Evolutionary conservation across 495 filamentous ascomycete genomes (phyloP), one percentile per base, ranked within the genome.

Genomic region (Lichina pygmaea): DNA sequence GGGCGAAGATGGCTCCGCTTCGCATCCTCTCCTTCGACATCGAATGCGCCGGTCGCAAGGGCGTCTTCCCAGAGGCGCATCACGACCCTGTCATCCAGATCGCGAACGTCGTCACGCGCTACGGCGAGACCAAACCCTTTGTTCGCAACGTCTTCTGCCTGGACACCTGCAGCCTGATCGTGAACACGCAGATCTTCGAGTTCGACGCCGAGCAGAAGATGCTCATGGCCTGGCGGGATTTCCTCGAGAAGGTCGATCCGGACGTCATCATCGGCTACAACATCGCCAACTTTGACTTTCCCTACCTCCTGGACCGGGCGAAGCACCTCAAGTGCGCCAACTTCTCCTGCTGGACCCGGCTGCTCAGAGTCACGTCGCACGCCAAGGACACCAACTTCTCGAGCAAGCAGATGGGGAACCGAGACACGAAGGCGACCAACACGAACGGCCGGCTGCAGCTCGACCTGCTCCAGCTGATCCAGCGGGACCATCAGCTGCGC

Each of bases 241-340:
- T 99, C 52, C 59, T 99, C 6, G 68, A 86, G 42, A 75, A 81
- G 55, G 89, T 89, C 3, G 89, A 99, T 53, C 86, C 89, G 0
- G 89, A 99, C 60, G 75, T 99, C 31, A 95, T 99, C 53, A 99
- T 89, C 49, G 89, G 89, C 41, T 99, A 99, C 71, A 99, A 99
- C 57, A 94, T 93, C 62, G 66, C 80, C 53, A 99, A 99, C 60
- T 99, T 99, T 62, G 89, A 99, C 62, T 93, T 99, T 52, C 86
- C 89, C 3, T 99, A 99, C 55, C 71, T 99, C 5, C 68, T 99
- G 15, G 80, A 93, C 30, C 75, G 89, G 15, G 89, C 89, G 15
- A 80, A 73, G 47, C 73, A 91, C 54, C 63, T 99, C 9, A 86
- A 85, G 47, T 72, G 76, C 44, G 50, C 47, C 0, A 61, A 62